Evolutionary conservation across 176 grass and related monocot genomes (phyloP), one percentile per base, ranked within the genome.

Genomic region (Aegilops bicornis): DNA sequence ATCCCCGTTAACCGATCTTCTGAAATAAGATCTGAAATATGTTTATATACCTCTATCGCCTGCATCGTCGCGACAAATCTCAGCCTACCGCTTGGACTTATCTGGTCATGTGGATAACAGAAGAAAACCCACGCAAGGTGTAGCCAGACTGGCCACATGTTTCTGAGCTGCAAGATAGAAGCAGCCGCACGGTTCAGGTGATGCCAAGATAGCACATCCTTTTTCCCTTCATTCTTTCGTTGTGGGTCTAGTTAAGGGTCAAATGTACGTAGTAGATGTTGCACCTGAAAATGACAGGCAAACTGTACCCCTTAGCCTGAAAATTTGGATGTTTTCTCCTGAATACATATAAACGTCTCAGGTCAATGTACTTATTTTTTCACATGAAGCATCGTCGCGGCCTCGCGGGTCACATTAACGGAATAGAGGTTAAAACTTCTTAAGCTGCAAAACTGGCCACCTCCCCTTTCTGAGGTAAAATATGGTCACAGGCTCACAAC

Each of bases 21-120:
- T 15, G 61, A 86, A 47, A 29, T 61, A 64, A 43, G 60, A 23
- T 82, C 35, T 2, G 13, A 56, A 79, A 82, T 74, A 59, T 64
- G 32, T 37, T 91, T 93, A 66, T 83, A 87, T 87, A 87, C 67
- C 84, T 89, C 52, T 89, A 88, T 88, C 85, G 13, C 67, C 43
- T 76, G 67, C 23, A 74, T 45, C 69, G 61, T 69, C 42, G 67
- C 75, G 80, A 47, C 59, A 64, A 64, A 24, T 83, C 91, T 86
- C 76, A 88, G 69, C 71, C 83, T 61, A 77, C 27, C 72, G 73
- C 37, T 90, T 93, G 88, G 83, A 93, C 50, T 89, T 94, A 95
- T 98, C 93, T 94, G 85, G 48, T 89, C 67, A 86, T 90, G 84
- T 81, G 90, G 93, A 92, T 91, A 85, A 88, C 33, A 73, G 20